Evolutionary conservation across 352 stramenopile species (phyloP), one percentile per base, ranked within the genome.

Genomic region (Globisporangium cederbergense): DNA sequence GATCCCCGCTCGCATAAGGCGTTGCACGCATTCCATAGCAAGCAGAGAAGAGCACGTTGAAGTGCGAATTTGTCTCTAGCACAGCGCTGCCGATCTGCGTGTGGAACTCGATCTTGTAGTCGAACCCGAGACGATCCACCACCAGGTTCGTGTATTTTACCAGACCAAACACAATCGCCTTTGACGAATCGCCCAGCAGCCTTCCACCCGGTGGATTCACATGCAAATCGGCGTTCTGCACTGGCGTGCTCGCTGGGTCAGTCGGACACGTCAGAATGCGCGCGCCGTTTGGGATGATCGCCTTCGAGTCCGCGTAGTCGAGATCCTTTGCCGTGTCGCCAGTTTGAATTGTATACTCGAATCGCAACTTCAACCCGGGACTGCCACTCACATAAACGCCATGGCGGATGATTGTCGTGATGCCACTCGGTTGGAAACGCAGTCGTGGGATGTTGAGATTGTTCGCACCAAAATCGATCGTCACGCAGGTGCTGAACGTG

Each of bases 261-360:
- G 79, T 77, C 4, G 75, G 75, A 16, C 83, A 90, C 10, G 87
- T 93, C 18, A 93, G 66, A 43, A 95, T 93, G 11, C 72, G 76
- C 34, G 81, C 81, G 11, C 78, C 81, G 46, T 90, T 91, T 7
- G 90, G 70, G 14, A 83, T 68, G n/a, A 95, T 50, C 1, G 85
- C 74, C 2, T 70, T 66, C 4, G 80, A 79, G 36, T 68, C 72
- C 0, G 82, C 74, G 58, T 95, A 95, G 34, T 95, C 87, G 8
- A 95, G 60, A 45, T 85, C 72, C 4, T 58, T 68, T 0, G 85
- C 60, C 4, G 77, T 88, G 52, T 96, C 87, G 18, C 86, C 87
- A 2, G 82, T 91, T 50, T 86, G 73, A 5, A 96, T 73, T 2
- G 67, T 79, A 63, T 95, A 96, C 61, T 91, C 72, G 25, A 96